Base-by-base conservation (phyloP, 2,329 filamentous ascomycete genomes). In the Emericellopsis atlantica region DNA sequence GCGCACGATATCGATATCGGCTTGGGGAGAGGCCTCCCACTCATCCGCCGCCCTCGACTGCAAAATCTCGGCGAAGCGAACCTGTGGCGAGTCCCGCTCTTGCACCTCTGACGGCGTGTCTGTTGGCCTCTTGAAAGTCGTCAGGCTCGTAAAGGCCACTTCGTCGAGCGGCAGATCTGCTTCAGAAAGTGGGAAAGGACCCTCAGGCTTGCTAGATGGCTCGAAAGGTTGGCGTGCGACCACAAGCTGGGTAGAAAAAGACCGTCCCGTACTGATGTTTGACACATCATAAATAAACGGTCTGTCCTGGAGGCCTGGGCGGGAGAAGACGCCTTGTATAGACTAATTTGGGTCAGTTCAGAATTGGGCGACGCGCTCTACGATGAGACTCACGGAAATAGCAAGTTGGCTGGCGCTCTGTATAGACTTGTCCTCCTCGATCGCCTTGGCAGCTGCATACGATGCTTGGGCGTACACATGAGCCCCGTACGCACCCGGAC, bases 271-370 rank as follows among this genome's bases (percentile, higher is more conserved):
- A 21, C 64, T 58, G 3, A 74, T 46, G 5, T 59, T 54, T 3
- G 61, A 58, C 3, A 74, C 67, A 21, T 65, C 60, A 51, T 73
- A 74, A 40, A 77, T 53, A 48, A 72, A 75, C 2, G 74, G 72
- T 2, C 71, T 64, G 44, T 74, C 67, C 2, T 51, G 43, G 5
- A 59, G 51, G 5, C 69, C 73, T 0, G 60, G 57, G 18, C 66
- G 61, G 3, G 69, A 69, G 49, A 76, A 78, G 49, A 66, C 71
- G 8, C 71, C 73, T 48, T 75, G 69, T 18, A 77, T 70, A 8
- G 70, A 68, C 72, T 76, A 32, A 2, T 29, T 9, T 32, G 7
- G 9, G 24, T 34, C 15, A 43, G 21, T 32, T 5, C 11, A n/a
- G 21, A 36, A 4, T 15, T 32, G 5, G 18, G 14, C 6, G 7